Evolutionary conservation across 2,329 filamentous ascomycete species (phyloP).

Genomic region (Fusarium paranaense): DNA sequence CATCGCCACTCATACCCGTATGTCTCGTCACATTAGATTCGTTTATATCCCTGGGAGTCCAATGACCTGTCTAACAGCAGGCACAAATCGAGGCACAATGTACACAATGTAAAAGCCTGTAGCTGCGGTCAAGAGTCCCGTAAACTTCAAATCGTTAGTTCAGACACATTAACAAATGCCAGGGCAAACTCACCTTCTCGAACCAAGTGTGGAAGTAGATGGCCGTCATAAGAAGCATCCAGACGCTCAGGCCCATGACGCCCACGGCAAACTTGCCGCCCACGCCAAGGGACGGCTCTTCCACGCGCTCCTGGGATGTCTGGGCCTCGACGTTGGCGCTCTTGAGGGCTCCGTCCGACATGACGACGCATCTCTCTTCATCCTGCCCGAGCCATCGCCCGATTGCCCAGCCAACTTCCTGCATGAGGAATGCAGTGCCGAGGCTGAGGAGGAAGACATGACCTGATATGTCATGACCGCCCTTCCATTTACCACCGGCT

Average conservation of each 20-base stretch:
- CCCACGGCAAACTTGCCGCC: constrained; percentile 67
- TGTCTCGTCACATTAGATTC: constrained; percentile 12
- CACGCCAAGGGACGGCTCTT: constrained; percentile 53
- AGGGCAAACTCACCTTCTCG: constrained; percentile 79
- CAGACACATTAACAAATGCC: not conserved
- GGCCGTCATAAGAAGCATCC: constrained; percentile 99
- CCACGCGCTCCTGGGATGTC: constrained; percentile 38
- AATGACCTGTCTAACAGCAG: constrained; percentile 57
- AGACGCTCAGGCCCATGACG: constrained; percentile 80
- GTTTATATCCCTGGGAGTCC: constrained; percentile 64
- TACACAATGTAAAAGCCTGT: constrained; percentile 63
- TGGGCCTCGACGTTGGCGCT: constrained; percentile 63
- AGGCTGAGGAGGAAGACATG: constrained; percentile 94
- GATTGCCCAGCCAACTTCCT: constrained; percentile 78
- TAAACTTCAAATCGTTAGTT: constrained; percentile 57
- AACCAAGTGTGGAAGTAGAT: constrained; percentile 99
- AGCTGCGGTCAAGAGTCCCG: constrained; percentile 63
- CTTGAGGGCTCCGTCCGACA: constrained; percentile 74
- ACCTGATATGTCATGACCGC: constrained; percentile 96
- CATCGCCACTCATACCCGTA: constrained; percentile 20
- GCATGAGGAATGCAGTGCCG: constrained; percentile 82
- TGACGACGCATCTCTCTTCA: constrained; percentile 75
- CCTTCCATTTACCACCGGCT: constrained; percentile 85
- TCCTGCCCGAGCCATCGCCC: constrained; percentile 53
- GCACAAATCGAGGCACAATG: constrained; percentile 63